Conservation (phyloP, 257 asterid genomes). For the Voacanga thouarsii region DNA sequence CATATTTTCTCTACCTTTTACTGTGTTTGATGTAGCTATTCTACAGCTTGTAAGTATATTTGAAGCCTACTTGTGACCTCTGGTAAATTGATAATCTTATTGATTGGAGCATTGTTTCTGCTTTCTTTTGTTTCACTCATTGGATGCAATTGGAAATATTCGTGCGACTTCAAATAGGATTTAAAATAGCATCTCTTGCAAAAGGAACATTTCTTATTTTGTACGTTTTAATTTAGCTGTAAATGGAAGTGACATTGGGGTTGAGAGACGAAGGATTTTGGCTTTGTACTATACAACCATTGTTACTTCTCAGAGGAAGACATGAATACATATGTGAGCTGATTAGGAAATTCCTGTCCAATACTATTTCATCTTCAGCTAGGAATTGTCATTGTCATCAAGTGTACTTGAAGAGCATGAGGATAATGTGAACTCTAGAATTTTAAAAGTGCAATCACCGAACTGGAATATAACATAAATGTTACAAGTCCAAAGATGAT, state of each 20-base stretch:
- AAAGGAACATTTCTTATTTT: neutral
- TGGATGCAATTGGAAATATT: neutral
- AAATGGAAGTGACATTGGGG: neutral
- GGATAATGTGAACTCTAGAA: neutral
- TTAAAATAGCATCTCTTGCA: neutral
- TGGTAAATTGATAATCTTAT: slow-evolving; percentile 6
- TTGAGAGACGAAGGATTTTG: neutral
- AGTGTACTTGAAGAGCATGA: neutral
- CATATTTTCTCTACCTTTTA: slow-evolving; percentile 15
- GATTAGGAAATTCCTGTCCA: neutral
- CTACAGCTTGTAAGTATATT: slow-evolving; percentile 56
- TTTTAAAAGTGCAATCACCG: neutral
- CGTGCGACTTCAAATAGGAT: neutral
- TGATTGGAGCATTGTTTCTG: slow-evolving; percentile 7
- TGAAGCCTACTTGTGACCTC: slow-evolving; percentile 33
- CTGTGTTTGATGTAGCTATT: slow-evolving; percentile 31
- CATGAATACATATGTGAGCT: neutral
- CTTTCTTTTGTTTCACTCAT: neutral
- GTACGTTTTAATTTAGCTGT: neutral
- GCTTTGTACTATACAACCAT: neutral
- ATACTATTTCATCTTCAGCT: neutral
- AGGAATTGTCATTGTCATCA: neutral
- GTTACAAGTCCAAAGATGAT: slow-evolving; percentile 17
- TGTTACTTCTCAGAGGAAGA: neutral
- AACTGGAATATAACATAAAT: slow-evolving; percentile 3